Base-by-base conservation (phyloP, 768 basidiomycete species). In the Phallus indusiatus region DNA sequence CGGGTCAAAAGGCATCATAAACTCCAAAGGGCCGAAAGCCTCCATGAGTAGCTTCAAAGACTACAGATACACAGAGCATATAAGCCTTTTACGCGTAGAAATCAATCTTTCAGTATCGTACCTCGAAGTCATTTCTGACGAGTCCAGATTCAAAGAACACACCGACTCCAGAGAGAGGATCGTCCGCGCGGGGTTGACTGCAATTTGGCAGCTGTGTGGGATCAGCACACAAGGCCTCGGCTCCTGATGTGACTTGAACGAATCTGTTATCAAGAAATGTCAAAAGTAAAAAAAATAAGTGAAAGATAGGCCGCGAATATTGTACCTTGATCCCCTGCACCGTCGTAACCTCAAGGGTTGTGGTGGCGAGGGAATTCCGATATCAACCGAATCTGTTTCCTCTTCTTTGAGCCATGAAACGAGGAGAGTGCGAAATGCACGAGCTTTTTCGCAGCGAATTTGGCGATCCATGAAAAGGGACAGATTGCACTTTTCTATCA, bases 381-480 rank as follows among this genome's bases (percentile, higher is more conserved):
- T 28, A 16, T 35, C 42, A 52, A 21, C 18, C 10, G 33, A 8
- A 53, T n/a, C 42, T 12, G 16, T 18, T 9, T 18, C 46, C 24
- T 65, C 72, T 51, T 61, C 33, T 50, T n/a, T 42, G 14, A 42
- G 5, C 84, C 87, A 90, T 22, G 90, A 90, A 54, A 92, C 74
- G 58, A 88, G 74, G 20, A 92, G 73, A 34, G 87, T 82, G 63
- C 86, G 80, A 64, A 84, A 85, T 14, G 88, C 86, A 61, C 87
- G 80, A 14, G 90, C 89, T 21, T 79, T 81, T 63, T 92, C 90
- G 61, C 83, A 90, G 48, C 90, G 88, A 62, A 92, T 72, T 59
- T 75, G 75, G 47, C 88, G 80, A 52, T 90, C 90, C 64, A 88
- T 70, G 67, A 90, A 89, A 10, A 14, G 81, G 82, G 14, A 76